Evolutionary conservation across 305 asterid genomes (phyloP).

Genomic region (Solanum hybrid): DNA sequence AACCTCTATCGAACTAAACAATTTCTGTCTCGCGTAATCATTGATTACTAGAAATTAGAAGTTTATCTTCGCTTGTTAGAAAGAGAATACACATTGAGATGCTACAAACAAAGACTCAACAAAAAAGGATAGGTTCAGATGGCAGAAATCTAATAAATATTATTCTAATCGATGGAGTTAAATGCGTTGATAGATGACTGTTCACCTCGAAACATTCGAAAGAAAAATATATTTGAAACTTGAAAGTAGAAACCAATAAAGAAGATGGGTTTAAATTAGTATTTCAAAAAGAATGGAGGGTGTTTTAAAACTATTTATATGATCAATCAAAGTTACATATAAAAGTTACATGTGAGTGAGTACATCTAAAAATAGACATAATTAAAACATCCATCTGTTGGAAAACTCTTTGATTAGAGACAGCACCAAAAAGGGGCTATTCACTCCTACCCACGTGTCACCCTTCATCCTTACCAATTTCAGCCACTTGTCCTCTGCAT

Average conservation of each 20-base stretch:
- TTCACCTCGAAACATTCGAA: not conserved
- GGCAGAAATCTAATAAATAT: no score
- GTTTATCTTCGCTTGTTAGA: not conserved
- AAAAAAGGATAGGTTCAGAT: no score
- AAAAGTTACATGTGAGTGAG: not conserved
- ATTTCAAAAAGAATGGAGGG: not conserved
- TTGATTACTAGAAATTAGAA: not conserved
- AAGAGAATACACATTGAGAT: not conserved
- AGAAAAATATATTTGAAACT: not conserved
- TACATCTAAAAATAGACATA: not conserved
- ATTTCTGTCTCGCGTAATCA: no score
- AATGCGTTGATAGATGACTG: no score
- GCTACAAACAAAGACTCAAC: not conserved
- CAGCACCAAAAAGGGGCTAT: slow-evolving; percentile 35
- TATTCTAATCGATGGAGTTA: no score
- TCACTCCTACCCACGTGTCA: slow-evolving; percentile 60
- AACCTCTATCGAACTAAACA: no score
- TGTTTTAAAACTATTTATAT: not conserved
- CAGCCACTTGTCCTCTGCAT: slow-evolving; percentile 53
- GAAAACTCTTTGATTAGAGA: slow-evolving; percentile 25
- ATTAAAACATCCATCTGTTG: not conserved
- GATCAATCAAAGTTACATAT: not conserved
- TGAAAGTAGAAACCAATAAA: not conserved
- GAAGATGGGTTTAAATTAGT: not conserved
- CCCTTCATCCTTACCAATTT: slow-evolving; percentile 12